Conservation (phyloP, 2,329 filamentous ascomycete genomes). For the Fusarium concolor region DNA sequence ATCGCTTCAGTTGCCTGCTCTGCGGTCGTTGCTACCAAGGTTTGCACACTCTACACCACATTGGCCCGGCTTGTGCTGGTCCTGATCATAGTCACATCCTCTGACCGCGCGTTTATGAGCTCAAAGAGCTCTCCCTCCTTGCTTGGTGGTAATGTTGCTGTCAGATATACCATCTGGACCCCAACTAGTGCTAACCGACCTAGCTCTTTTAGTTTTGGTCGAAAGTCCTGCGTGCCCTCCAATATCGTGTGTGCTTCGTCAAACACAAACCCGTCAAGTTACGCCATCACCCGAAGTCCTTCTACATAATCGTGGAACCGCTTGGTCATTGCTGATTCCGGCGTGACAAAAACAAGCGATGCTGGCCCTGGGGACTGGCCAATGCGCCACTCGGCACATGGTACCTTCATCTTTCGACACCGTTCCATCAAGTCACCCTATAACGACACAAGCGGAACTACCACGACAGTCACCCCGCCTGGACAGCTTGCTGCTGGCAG, state of each 20-base stretch:
- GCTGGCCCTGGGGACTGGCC: neutral
- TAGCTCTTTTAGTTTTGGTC: no score
- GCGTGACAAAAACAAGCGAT: slow-evolving; percentile 1
- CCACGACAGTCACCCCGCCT: neutral
- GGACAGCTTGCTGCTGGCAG: neutral
- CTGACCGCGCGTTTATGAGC: no score
- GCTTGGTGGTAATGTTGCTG: no score
- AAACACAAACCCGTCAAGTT: slow-evolving; percentile 1
- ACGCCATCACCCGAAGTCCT: neutral
- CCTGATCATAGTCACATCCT: no score
- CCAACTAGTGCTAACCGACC: neutral
- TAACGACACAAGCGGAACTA: neutral
- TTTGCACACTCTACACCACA: no score
- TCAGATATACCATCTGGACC: neutral
- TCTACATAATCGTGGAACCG: no score
- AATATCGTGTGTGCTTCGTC: slow-evolving; percentile 7
- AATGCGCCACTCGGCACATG: neutral
- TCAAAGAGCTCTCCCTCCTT: no score
- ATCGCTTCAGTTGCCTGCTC: no score
- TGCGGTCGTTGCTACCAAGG: no score
- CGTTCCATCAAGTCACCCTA: slow-evolving; percentile 4
- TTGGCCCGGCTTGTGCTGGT: no score
- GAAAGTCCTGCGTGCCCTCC: neutral
- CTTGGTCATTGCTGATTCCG: slow-evolving; percentile 10
- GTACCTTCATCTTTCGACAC: slow-evolving; percentile 6